phyloP scores from a whole-genome alignment of 768 basidiomycete species.

The Plicaturopsis crispa region DNA sequence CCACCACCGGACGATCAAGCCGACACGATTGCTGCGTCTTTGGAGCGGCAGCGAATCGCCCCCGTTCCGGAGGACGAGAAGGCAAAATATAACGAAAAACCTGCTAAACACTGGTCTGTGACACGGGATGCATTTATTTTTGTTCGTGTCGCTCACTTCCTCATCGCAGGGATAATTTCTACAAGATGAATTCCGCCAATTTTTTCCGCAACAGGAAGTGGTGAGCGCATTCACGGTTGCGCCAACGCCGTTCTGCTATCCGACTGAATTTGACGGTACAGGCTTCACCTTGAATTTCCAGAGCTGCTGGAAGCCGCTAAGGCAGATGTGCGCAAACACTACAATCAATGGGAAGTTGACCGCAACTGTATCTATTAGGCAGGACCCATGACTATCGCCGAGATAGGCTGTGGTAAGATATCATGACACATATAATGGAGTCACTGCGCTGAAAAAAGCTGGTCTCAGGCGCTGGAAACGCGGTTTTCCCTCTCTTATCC shows the following conservation, averaged over 20 bases:
- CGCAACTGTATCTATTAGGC: conserved; percentile 40
- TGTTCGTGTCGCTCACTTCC: conserved; percentile 18
- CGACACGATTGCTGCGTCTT: conserved; percentile 60
- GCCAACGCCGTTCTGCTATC: conserved; percentile 6
- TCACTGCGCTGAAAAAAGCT: not conserved
- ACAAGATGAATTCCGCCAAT: conserved; percentile 75
- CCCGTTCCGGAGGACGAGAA: conserved; percentile 76
- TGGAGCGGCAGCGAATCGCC: conserved; percentile 59
- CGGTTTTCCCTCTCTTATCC: conserved; percentile 83
- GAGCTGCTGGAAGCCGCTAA: conserved; percentile 70
- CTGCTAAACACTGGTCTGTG: conserved; percentile 62
- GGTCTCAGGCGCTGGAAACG: conserved; percentile 84
- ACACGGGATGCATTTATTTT: not conserved
- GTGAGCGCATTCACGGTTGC: too few relatives aligned
- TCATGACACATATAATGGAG: not conserved
- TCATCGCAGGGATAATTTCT: conserved; percentile 80
- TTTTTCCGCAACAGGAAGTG: conserved; percentile 97
- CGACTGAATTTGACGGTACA: conserved; percentile 17
- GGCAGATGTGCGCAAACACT: conserved; percentile 40
- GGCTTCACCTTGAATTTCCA: conserved; percentile 92
- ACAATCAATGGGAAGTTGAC: too few relatives aligned
- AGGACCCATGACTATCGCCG: conserved; percentile 68
- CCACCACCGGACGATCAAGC: conserved; percentile 76
- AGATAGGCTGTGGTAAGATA: conserved; percentile 79
- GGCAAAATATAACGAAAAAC: conserved; percentile 62